Conservation (phyloP, 2,329 filamentous ascomycete species). For the Penicillium sp. region DNA sequence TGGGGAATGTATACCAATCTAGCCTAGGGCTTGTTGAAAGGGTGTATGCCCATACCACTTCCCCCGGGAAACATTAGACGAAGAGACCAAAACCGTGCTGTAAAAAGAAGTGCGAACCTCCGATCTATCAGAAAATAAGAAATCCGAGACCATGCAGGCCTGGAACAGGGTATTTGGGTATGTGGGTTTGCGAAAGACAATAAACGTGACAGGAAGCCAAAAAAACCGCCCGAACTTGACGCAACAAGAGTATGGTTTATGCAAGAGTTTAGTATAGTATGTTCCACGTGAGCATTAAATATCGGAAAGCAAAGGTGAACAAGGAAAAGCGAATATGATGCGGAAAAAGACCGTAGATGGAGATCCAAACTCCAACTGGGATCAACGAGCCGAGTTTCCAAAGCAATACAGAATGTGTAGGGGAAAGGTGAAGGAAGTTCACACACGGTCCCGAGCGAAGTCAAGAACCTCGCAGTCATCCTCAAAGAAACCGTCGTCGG, state of each 20-base stretch:
- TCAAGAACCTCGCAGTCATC: conserved; percentile 89
- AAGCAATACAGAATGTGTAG: conserved; percentile 11
- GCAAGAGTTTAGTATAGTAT: conserved; percentile 20
- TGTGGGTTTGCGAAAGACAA: conserved; percentile 18
- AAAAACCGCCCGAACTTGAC: background rate
- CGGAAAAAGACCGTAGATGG: background rate
- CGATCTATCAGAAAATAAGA: conserved; percentile 21
- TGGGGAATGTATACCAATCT: conserved; percentile 10
- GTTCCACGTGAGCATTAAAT: background rate
- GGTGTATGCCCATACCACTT: background rate
- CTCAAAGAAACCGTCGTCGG: conserved; percentile 76
- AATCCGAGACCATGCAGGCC: conserved; percentile 10
- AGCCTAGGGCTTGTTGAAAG: conserved; percentile 7
- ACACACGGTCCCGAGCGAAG: conserved; percentile 64
- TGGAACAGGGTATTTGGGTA: conserved; percentile 23
- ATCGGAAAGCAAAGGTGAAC: conserved; percentile 6
- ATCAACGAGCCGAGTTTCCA: conserved; percentile 17
- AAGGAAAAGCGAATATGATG: background rate
- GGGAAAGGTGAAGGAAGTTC: conserved; percentile 19
- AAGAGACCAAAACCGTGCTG: conserved; percentile 2
- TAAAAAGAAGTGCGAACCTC: conserved; percentile 9
- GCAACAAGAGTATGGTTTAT: conserved; percentile 15
- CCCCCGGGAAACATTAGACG: background rate
- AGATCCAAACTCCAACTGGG: conserved; percentile 13
- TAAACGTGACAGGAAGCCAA: conserved; percentile 5